Percentiles rank a stretch among this genome's conserved stretches.
Evolutionary conservation across 2,329 filamentous ascomycete species (phyloP).

Genomic region (Diaporthe humulicola): DNA sequence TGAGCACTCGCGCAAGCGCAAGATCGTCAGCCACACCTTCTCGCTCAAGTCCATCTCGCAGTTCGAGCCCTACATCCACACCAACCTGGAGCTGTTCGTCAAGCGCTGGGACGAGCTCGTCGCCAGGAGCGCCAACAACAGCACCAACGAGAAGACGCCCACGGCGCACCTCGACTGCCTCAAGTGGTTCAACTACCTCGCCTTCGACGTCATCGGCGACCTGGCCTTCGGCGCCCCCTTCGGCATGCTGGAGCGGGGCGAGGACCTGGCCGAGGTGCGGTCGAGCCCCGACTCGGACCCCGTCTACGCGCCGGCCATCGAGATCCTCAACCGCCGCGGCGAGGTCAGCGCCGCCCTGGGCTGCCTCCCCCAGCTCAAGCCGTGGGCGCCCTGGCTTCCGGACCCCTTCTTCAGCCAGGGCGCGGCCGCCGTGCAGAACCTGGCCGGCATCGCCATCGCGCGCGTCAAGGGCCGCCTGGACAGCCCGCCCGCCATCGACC

Average conservation of each 20-base stretch:
- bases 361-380: slow-evolving; percentile 79
- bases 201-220: slow-evolving; percentile 67
- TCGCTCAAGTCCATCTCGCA: slow-evolving; percentile 83
- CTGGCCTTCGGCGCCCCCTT: slow-evolving; percentile 83
- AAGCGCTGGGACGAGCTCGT: slow-evolving; percentile 78
- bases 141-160: slow-evolving; percentile 55
- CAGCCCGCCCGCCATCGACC: slow-evolving; percentile 73
- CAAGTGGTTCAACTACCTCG: slow-evolving; percentile 81
- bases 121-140: slow-evolving; percentile 54
- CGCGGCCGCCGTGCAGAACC: slow-evolving; percentile 79
- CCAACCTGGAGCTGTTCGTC: slow-evolving; percentile 81
- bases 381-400: slow-evolving; percentile 83
- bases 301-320: slow-evolving; percentile 82
- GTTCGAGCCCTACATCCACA: slow-evolving; percentile 90
- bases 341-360: slow-evolving; percentile 88
- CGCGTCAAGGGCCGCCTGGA: slow-evolving; percentile 82
- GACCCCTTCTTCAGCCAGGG: slow-evolving; percentile 86
- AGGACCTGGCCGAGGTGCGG: slow-evolving; percentile 82
- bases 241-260: slow-evolving; percentile 83
- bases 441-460: slow-evolving; percentile 90
- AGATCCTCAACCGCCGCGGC: slow-evolving; percentile 89
- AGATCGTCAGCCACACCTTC: slow-evolving; percentile 90
- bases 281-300: slow-evolving; percentile 70
- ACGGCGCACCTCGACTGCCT: slow-evolving; percentile 79
- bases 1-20: slow-evolving; percentile 90